Conservation (phyloP, 2,329 filamentous ascomycete species). For the Aureobasidium sp. region DNA sequence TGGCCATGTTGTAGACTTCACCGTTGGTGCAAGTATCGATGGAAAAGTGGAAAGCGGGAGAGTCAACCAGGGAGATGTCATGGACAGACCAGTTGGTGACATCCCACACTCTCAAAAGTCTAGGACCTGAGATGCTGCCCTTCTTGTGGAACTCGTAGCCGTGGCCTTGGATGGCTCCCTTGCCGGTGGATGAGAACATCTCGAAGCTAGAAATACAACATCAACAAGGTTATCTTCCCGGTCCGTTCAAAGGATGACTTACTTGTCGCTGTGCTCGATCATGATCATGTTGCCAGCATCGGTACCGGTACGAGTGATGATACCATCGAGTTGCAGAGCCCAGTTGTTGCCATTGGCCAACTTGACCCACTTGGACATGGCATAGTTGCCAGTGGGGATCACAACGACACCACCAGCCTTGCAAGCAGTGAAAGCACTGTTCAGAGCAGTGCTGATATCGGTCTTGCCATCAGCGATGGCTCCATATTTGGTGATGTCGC, state of each 20-base stretch:
- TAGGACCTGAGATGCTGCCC: constrained; percentile 33
- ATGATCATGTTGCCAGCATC: constrained; percentile 46
- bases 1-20: constrained; percentile 48
- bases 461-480: constrained; percentile 43
- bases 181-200: constrained; percentile 43
- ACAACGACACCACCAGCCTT: constrained; percentile 42
- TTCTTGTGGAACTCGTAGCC: constrained; percentile 42
- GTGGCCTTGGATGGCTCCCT: constrained; percentile 45
- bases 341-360: constrained; percentile 39
- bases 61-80: constrained; percentile 41
- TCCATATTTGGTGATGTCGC: constrained; percentile 46
- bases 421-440: constrained; percentile 42
- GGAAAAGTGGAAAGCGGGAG: constrained; percentile 43
- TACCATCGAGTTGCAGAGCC: constrained; percentile 46
- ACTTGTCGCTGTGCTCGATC: constrained; percentile 32
- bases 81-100: constrained; percentile 41
- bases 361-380: constrained; percentile 41
- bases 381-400: constrained; percentile 42
- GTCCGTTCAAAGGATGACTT: neutral
- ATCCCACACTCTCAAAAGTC: constrained; percentile 38
- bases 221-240: constrained; percentile 22
- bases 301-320: constrained; percentile 43
- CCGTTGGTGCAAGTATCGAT: constrained; percentile 44
- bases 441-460: constrained; percentile 42
- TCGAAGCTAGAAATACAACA: constrained; percentile 32